These are phyloP conservation scores for Euphorbia pulcherrima DNA, from an alignment of 345 rosid species.

Conservation along the genomic window DNA sequence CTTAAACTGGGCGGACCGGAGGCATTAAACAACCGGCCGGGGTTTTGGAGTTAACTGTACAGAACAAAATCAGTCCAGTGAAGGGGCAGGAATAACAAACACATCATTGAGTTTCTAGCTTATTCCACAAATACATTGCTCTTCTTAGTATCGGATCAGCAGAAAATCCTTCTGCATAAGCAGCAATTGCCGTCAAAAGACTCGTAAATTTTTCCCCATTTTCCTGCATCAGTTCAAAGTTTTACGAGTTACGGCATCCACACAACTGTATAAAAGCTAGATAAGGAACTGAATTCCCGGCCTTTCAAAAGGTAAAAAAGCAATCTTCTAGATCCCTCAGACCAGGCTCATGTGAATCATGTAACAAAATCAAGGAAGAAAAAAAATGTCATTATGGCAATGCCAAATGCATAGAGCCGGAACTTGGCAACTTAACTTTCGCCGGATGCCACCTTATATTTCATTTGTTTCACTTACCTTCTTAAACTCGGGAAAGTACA, in stretches of 20 bases:
- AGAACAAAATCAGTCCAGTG: background rate
- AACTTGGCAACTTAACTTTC: no score
- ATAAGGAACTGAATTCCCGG: no score
- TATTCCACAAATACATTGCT: constrained; percentile 66
- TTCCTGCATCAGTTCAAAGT: constrained; percentile 45
- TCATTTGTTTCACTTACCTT: no score
- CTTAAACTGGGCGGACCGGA: background rate
- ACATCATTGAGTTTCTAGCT: constrained; percentile 27
- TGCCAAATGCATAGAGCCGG: no score
- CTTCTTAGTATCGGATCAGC: constrained; percentile 70
- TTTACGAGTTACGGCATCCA: background rate
- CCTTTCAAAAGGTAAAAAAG: background rate
- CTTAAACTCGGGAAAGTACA: no score
- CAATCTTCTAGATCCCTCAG: background rate
- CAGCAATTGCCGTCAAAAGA: constrained; percentile 67
- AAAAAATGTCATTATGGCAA: background rate
- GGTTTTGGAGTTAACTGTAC: background rate
- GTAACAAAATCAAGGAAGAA: background rate
- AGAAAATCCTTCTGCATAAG: constrained; percentile 91
- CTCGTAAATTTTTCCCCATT: constrained; percentile 77
- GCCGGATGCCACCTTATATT: no score
- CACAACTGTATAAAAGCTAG: background rate
- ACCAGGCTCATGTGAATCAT: background rate
- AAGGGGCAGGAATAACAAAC: background rate
- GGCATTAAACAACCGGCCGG: background rate